Percentiles rank a stretch among this genome's conserved stretches.
Evolutionary conservation across 1,284 basidiomycete genomes (phyloP).

Genomic region (Mrakiaceae sp.): DNA sequence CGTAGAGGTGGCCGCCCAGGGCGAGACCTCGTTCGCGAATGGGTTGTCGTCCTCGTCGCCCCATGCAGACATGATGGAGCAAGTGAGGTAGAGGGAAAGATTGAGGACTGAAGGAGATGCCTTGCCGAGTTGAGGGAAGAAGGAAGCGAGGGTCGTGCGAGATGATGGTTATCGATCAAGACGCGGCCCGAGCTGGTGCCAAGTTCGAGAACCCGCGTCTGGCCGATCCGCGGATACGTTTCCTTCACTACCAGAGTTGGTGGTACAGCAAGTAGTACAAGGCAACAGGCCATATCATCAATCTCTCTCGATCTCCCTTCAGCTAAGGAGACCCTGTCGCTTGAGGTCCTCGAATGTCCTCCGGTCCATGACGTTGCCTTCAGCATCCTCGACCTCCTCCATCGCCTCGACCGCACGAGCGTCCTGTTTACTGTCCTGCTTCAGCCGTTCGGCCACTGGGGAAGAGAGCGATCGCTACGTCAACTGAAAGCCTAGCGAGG

Average conservation of each 20-base stretch:
- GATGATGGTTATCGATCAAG: too few relatives aligned
- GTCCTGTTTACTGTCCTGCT: constrained; percentile 82
- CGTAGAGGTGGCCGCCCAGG: background rate
- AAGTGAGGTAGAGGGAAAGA: too few relatives aligned
- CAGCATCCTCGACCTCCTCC: constrained; percentile 92
- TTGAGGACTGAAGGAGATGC: too few relatives aligned
- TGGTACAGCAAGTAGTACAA: too few relatives aligned
- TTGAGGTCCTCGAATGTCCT: constrained; percentile 28
- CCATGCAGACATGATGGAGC: too few relatives aligned
- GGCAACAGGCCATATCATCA: too few relatives aligned
- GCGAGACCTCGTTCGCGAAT: constrained; percentile 15
- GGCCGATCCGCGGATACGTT: too few relatives aligned
- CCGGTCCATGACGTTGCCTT: constrained; percentile 58
- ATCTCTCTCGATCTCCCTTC: background rate
- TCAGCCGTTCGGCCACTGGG: constrained; percentile 89
- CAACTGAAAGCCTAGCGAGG: background rate
- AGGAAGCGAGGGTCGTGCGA: too few relatives aligned
- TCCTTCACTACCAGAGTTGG: too few relatives aligned
- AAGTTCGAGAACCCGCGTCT: too few relatives aligned
- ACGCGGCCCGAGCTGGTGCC: too few relatives aligned
- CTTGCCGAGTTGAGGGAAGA: too few relatives aligned
- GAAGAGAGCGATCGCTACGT: background rate
- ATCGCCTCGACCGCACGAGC: constrained; percentile 83
- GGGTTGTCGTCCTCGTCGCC: constrained; percentile 16
- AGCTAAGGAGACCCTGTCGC: constrained; percentile 15